Evolutionary conservation across 495 filamentous ascomycete genomes (phyloP), one percentile per base, ranked within the genome.

Genomic region (Podospora pseudoanserina): DNA sequence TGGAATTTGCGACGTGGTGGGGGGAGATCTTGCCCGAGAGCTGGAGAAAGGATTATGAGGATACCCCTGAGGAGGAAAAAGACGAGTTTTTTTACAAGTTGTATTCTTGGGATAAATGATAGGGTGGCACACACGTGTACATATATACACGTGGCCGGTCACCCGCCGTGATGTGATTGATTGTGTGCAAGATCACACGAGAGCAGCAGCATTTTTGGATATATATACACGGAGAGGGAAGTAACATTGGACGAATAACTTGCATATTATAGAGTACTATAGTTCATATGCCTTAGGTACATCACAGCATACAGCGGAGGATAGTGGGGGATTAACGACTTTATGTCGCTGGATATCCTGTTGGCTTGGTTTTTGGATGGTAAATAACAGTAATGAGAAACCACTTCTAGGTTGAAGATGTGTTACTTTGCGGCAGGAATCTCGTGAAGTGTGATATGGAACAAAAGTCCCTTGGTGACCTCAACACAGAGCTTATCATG

Each of bases 1-100:
- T 73, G 59, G 66, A 70, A 58, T 76, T 76, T 26, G 66, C 67
- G 54, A 65, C 26, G 23, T 69, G 54, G 54, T 65, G 67, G 67
- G 67, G 67, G 2, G 28, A 19, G 13, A 61, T 34, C 3, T 23
- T 69, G n/a, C 63, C 67, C 1, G 26, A 3, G 32, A 62, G 28
- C 9, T 69, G 67, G 67, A 32, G 56, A 7, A 15, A 65, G 19
- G 39, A 69, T 11, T 69, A 62, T 56, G 19, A 27, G 23, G 18
- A 9, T 5, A 56, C 44, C 4, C 5, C 23, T 9, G 16, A 19
- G 28, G 63, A 27, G 19, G 28, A 65, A 9, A 32, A 30, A 6
- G 57, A 69, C 11, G 23, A 19, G 16, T 69, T 65, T 49, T 69
- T 69, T 69, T n/a, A 62, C 26, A 62, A 30, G 60, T 49, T 49